Evolutionary conservation across 2,329 filamentous ascomycete genomes (phyloP).

Genomic region (Teratosphaeria nubilosa): DNA sequence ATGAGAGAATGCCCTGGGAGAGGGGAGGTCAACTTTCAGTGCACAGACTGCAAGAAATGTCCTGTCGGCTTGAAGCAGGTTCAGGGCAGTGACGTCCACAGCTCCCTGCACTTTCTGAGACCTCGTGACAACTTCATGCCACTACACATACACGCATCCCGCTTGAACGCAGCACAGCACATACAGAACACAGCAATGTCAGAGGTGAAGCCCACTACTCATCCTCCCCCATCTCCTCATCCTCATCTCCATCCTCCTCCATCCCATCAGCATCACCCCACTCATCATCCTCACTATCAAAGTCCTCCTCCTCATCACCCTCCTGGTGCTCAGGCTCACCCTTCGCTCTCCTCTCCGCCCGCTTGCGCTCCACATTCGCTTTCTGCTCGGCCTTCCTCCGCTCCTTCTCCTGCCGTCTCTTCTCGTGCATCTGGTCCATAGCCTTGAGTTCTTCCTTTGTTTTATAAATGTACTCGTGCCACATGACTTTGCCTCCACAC

Average conservation of each 20-base stretch:
- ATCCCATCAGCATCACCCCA: constrained; percentile 40
- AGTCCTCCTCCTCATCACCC: constrained; percentile 28
- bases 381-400: constrained; percentile 70
- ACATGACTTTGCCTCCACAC: constrained; percentile 84
- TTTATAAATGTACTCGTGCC: constrained; percentile 93
- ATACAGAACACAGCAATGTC: background rate
- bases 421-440: constrained; percentile 74
- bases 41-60: background rate
- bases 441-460: constrained; percentile 64
- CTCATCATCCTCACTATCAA: constrained; percentile 45
- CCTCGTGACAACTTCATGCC: background rate
- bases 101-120: background rate
- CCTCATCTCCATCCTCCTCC: constrained; percentile 19
- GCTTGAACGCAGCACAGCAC: background rate
- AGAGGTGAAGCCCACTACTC: background rate
- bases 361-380: constrained; percentile 84
- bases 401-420: constrained; percentile 70
- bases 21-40: background rate
- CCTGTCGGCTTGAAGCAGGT: background rate
- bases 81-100: background rate
- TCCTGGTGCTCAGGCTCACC: constrained; percentile 34
- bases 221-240: constrained; percentile 1
- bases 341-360: constrained; percentile 45
- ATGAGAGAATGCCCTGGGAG: background rate
- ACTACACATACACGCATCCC: background rate